Percentiles rank a stretch among this genome's conserved stretches.
These are phyloP conservation scores for Aspergillus biplanus DNA, from an alignment of 495 filamentous ascomycete species.

Conservation along the genomic window DNA sequence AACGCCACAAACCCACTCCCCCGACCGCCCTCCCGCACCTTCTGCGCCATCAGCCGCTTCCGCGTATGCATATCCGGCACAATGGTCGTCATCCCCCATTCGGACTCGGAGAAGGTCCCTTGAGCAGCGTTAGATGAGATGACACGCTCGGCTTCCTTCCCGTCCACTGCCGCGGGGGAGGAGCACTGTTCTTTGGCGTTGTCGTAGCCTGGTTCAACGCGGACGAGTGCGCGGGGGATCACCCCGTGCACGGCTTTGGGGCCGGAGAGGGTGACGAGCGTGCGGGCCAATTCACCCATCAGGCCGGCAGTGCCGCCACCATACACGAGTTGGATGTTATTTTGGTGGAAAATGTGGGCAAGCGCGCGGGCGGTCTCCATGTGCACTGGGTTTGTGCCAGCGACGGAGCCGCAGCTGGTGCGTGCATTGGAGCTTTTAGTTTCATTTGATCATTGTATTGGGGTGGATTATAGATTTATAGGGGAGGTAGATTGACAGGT, in stretches of 20 bases:
- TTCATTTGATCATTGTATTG: neutral
- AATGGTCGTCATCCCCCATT: slow-evolving; percentile 83
- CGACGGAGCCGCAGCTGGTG: slow-evolving; percentile 70
- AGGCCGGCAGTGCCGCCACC: slow-evolving; percentile 92
- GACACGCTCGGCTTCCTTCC: slow-evolving; percentile 44
- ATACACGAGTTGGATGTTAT: slow-evolving; percentile 83
- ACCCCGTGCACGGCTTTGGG: slow-evolving; percentile 87
- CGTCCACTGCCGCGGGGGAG: slow-evolving; percentile 6
- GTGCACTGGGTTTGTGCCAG: slow-evolving; percentile 70
- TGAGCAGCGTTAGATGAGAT: slow-evolving; percentile 34
- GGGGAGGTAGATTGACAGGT: neutral
- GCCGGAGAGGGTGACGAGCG: slow-evolving; percentile 83
- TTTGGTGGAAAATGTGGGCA: slow-evolving; percentile 69
- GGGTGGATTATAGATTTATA: neutral
- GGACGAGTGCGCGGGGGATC: slow-evolving; percentile 84
- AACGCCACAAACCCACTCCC: slow-evolving; percentile 90
- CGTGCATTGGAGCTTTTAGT: neutral
- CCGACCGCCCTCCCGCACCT: slow-evolving; percentile 77
- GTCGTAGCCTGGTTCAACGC: slow-evolving; percentile 69
- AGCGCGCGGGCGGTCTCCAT: slow-evolving; percentile 78
- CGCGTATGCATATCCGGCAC: slow-evolving; percentile 95
- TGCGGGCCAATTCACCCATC: slow-evolving; percentile 90
- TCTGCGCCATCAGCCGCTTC: slow-evolving; percentile 87
- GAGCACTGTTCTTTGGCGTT: slow-evolving; percentile 26
- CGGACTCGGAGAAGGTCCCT: slow-evolving; percentile 60